Base-by-base conservation (phyloP, 1,139 yeast species). In the Taphrina communis region DNA sequence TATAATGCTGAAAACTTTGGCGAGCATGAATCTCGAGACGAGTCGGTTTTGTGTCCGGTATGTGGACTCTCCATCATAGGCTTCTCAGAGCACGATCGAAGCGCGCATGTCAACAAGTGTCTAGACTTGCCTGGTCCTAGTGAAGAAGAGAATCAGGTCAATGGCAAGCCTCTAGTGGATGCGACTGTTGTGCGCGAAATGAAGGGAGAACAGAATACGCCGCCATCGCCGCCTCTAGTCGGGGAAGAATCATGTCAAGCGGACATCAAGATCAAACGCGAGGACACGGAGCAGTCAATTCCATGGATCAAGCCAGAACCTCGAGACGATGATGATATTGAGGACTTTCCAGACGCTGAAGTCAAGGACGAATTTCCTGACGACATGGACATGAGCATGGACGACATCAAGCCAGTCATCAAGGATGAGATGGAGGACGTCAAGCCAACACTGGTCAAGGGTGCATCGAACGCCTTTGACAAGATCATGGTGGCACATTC, bases 51-150 rank as follows among this genome's bases (percentile, higher is more conserved):
- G 46, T 63, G 67, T 36, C 67, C 67, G 14, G 51, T 63, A 17
- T 63, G 67, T 21, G 67, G 67, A 21, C 35, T 19, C 36, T 57
- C 59, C 19, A 56, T 63, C 48, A 63, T 63, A 6, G 44, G 51
- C 7, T 21, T 63, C 38, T 35, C 67, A 14, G 68, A 65, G 17
- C 63, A 65, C 35, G 68, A 65, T 50, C 46, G 68, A n/a, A 65
- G 63, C 48, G 68, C 68, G 17, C 68, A 65, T 51, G 68, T 65
- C 46, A 58, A 65, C 48, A 52, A 36, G 9, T 65, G 68, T 57
- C 55, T 65, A 6, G 67, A 63, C 42, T 46, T 63, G 60, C 67
- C 67, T 6, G 48, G 46, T 36, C 67, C 67, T 6, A 38, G 46
- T 6, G 25, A 55, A 51, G 55, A 63, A 35, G 67, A 63, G 31